Percentiles rank a stretch among this genome's conserved stretches.
phyloP scores from a whole-genome alignment of 129 eudicot genomes.

The Centella asiatica region DNA sequence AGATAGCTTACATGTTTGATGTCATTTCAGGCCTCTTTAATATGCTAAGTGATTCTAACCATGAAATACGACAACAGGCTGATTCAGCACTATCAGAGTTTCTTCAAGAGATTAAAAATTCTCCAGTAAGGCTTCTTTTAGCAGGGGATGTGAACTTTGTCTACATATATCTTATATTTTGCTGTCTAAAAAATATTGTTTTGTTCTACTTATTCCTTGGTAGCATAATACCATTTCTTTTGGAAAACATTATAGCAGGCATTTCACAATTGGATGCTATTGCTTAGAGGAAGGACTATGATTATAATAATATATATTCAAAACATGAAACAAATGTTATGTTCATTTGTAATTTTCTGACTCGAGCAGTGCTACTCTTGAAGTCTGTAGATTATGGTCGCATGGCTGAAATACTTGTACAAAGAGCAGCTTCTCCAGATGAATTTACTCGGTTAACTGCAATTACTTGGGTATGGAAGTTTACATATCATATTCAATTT shows the following conservation, averaged over 20 bases:
- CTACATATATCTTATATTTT: neutral
- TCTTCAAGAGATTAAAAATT: conserved; percentile 93
- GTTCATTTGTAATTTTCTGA: conserved; percentile 39
- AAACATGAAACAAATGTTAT: conserved; percentile 19
- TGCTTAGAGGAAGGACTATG: no score
- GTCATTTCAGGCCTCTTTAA: conserved; percentile 74
- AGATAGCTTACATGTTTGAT: conserved; percentile 15
- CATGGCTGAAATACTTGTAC: conserved; percentile 99
- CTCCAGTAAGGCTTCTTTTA: conserved; percentile 55
- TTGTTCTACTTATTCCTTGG: no score
- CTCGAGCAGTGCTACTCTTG: conserved; percentile 53
- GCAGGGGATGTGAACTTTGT: conserved; percentile 4
- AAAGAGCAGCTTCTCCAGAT: conserved; percentile 86
- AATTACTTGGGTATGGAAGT: conserved; percentile 75
- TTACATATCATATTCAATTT: neutral
- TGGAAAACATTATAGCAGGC: neutral
- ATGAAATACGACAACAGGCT: conserved; percentile 94
- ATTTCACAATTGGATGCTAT: neutral
- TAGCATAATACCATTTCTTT: no score
- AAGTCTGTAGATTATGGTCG: conserved; percentile 99
- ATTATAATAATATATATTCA: no score
- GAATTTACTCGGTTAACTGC: conserved; percentile 96
- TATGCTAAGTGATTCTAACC: conserved; percentile 97
- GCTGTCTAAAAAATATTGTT: conserved; percentile 10
- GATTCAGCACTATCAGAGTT: conserved; percentile 96